A percentile compares a stretch with the other conserved stretches of the same genome.
Evolutionary conservation across 371 early-diverging fungal genomes (phyloP).

Genomic region (Zychaea mexicana): DNA sequence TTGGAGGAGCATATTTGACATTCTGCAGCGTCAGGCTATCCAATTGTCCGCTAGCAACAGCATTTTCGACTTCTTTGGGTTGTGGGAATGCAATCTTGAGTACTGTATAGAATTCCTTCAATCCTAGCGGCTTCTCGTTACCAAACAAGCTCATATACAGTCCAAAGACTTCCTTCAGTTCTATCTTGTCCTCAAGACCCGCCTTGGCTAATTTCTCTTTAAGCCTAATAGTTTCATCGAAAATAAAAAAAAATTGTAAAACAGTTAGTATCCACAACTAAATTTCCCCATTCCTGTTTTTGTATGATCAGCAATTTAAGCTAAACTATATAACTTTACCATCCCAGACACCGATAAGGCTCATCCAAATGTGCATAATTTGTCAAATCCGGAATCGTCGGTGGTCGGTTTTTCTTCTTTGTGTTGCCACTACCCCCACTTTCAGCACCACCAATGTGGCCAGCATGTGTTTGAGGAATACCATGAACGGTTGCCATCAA

Average conservation of each 20-base stretch:
- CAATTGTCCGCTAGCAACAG: slow-evolving; percentile 8
- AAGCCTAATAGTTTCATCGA: slow-evolving; percentile 25
- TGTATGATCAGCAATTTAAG: too few species aligned
- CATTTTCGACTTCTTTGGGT: slow-evolving; percentile 29
- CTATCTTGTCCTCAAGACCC: slow-evolving; percentile 27
- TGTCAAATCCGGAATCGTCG: slow-evolving; percentile 45
- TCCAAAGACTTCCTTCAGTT: slow-evolving; percentile 37
- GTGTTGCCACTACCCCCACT: not conserved
- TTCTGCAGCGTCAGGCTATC: slow-evolving; percentile 12
- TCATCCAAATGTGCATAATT: slow-evolving; percentile 48
- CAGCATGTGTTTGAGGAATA: slow-evolving; percentile 28
- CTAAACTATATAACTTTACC: slow-evolving; percentile 30
- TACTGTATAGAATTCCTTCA: slow-evolving; percentile 50
- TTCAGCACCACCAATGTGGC: too few species aligned
- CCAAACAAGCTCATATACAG: slow-evolving; percentile 42
- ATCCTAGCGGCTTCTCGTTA: slow-evolving; percentile 38
- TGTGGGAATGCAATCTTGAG: slow-evolving; percentile 56
- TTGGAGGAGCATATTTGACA: slow-evolving; percentile 26
- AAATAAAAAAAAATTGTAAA: slow-evolving; percentile 2
- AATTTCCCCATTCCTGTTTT: not conserved
- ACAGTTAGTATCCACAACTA: not conserved
- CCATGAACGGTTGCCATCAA: slow-evolving; percentile 38
- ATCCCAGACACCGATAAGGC: slow-evolving; percentile 56
- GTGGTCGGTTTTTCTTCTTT: slow-evolving; percentile 12
- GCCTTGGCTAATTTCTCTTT: slow-evolving; percentile 40